Percentiles rank a stretch among this genome's conserved stretches.
These are phyloP conservation scores for Trypanosomatidae sp. DNA, from an alignment of 208 protist genomes.

Conservation along the genomic window DNA sequence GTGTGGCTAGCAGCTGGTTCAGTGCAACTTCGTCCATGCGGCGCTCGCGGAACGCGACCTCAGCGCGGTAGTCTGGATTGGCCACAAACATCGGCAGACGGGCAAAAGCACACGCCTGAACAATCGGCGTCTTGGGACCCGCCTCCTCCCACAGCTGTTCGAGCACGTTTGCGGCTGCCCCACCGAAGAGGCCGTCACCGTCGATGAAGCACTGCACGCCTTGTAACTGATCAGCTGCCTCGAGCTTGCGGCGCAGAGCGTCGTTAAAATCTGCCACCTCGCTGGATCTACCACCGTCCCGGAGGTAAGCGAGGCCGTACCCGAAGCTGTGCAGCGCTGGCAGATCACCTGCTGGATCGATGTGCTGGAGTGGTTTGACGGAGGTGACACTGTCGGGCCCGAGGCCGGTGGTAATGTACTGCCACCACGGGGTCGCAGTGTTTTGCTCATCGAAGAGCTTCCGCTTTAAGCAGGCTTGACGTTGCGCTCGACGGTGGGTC, in stretches of 20 bases:
- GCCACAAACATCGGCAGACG: conserved; percentile 40
- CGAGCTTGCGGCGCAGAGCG: conserved; percentile 55
- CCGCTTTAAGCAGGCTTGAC: conserved; percentile 7
- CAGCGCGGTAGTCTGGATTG: conserved; percentile 15
- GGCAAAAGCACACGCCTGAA: conserved; percentile 47
- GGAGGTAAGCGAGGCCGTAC: conserved; percentile 52
- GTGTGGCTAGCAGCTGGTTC: conserved; percentile 71
- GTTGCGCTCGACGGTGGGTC: background rate
- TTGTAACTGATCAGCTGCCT: conserved; percentile 66
- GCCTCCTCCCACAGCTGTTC: conserved; percentile 68
- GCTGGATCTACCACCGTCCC: conserved; percentile 14
- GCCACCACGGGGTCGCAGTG: conserved; percentile 71
- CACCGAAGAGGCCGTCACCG: conserved; percentile 74
- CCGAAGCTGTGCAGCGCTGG: conserved; percentile 75
- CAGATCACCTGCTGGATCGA: conserved; percentile 44
- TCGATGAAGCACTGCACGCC: conserved; percentile 80
- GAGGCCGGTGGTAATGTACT: conserved; percentile 80
- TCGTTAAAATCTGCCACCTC: conserved; percentile 39
- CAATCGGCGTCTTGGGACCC: conserved; percentile 54
- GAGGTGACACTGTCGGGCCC: conserved; percentile 40
- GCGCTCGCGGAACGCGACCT: conserved; percentile 54
- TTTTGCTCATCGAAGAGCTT: conserved; percentile 53
- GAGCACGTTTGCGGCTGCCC: conserved; percentile 66
- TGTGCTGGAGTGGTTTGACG: conserved; percentile 52
- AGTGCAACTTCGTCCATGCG: conserved; percentile 56